Evolutionary conservation across 2,329 filamentous ascomycete genomes (phyloP).

Genomic region (Trichoderma polysporum): DNA sequence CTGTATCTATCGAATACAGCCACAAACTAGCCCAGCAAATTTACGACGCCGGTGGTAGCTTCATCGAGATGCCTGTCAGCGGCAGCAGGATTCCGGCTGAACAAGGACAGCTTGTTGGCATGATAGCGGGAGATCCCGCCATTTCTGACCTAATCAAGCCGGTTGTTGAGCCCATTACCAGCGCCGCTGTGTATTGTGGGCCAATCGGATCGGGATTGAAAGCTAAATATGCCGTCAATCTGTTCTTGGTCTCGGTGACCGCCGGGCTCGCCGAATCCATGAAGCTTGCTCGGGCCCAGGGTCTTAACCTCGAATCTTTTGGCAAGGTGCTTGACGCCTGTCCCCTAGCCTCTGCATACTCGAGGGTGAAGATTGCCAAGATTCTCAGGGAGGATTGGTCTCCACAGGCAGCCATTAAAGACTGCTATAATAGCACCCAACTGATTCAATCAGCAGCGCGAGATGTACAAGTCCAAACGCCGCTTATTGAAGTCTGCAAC

Average conservation of each 20-base stretch:
- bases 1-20: constrained; percentile 30
- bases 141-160: constrained; percentile 27
- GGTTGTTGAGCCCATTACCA: constrained; percentile 29
- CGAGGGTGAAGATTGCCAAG: constrained; percentile 32
- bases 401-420: constrained; percentile 31
- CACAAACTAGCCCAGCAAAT: constrained; percentile 26
- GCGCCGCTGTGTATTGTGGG: constrained; percentile 35
- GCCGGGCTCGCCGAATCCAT: constrained; percentile 35
- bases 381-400: constrained; percentile 32
- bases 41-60: constrained; percentile 28
- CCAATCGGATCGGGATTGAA: constrained; percentile 33
- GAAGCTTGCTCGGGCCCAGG: constrained; percentile 33
- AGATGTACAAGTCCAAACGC: constrained; percentile 22
- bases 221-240: constrained; percentile 35
- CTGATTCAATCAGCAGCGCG: constrained; percentile 29
- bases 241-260: constrained; percentile 32
- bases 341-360: constrained; percentile 33
- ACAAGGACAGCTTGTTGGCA: constrained; percentile 33
- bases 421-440: constrained; percentile 33
- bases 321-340: constrained; percentile 31
- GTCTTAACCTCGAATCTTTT: constrained; percentile 32
- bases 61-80: constrained; percentile 37
- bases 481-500: constrained; percentile 26
- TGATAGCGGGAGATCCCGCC: constrained; percentile 32
- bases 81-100: constrained; percentile 36